Evolutionary conservation across 306 rosid species (phyloP), one percentile per base, ranked within the genome.

Genomic region (Nissolia schottii): DNA sequence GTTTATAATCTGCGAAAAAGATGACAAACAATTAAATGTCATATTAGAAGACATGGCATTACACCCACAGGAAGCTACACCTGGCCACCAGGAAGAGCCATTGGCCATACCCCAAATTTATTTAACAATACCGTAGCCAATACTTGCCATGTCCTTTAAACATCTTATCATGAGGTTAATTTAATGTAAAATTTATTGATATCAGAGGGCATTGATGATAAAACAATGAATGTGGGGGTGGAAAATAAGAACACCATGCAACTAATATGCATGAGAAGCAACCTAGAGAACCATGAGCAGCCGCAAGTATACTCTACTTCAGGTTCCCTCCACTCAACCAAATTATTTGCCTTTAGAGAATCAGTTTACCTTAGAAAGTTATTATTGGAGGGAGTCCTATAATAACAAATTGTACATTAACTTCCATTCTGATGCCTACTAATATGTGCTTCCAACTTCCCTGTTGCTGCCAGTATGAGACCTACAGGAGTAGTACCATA

Each of bases 401-500:
- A 37, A 40, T 41, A 41, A 48, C 24, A 12, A 54, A 53, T 32
- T 22, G 20, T 58, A 43, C n/a, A 66, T 86, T 81, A 84, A 74
- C 81, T 75, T 76, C 90, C 90, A 77, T 89, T 87, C 68, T 78
- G 76, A 64, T 79, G 83, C 74, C 79, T 69, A 67, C 82, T 76
- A 61, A 82, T 75, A 78, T 86, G 77, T 13, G 86, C 74, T 79
- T 89, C 88, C 80, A 95, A 84, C 85, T 86, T 87, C 62, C 96
- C 89, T 0, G 83, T 88, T 49, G 97, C 96, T 6, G 99, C 96
- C 89, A 89, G 63, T 73, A 95, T 81, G 50, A 95, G 87, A 91
- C 97, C 99, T 95, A 45, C 77, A 82, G 59, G 76, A 43, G 73
- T 77, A 80, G 64, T 20, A 35, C 54, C 51, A 61, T 31, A 67